These are phyloP conservation scores for Talaromyces proteolyticus DNA, from an alignment of 495 filamentous ascomycete genomes.

Conservation along the genomic window DNA sequence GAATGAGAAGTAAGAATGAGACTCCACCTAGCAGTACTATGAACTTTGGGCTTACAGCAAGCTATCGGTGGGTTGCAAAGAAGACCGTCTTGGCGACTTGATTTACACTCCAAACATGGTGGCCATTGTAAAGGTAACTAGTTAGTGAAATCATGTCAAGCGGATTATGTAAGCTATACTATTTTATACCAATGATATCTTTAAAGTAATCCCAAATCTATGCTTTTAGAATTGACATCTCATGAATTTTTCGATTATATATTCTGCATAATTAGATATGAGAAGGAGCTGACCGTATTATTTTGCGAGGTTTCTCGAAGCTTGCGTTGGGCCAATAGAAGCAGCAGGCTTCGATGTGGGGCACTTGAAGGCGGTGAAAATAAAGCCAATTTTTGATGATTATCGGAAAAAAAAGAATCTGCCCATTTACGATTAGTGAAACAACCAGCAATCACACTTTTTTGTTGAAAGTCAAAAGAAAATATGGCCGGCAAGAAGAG, in stretches of 20 bases:
- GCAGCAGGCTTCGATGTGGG: conserved; percentile 7
- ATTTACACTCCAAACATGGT: neutral
- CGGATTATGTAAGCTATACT: neutral
- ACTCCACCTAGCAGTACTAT: neutral
- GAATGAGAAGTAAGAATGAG: conserved; percentile 8
- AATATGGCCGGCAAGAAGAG: conserved; percentile 61
- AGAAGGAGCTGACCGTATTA: too few species aligned
- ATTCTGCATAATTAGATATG: too few species aligned
- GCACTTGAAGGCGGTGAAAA: conserved; percentile 26
- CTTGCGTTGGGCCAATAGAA: neutral
- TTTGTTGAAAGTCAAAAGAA: neutral
- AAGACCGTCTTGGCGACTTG: neutral
- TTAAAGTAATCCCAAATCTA: too few species aligned
- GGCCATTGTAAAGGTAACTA: too few species aligned
- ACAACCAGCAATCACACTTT: neutral
- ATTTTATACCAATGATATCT: too few species aligned
- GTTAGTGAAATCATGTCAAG: too few species aligned
- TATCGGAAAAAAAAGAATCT: too few species aligned
- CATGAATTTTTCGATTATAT: too few species aligned
- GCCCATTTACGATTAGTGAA: too few species aligned
- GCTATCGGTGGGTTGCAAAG: neutral
- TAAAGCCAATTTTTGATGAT: neutral
- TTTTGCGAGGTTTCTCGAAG: too few species aligned
- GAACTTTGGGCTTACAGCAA: too few species aligned
- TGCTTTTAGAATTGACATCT: too few species aligned